Percentiles rank a stretch among this genome's conserved stretches.
phyloP scores from a whole-genome alignment of 108 stramenopile species.

The Fragilaria crotonensis region DNA sequence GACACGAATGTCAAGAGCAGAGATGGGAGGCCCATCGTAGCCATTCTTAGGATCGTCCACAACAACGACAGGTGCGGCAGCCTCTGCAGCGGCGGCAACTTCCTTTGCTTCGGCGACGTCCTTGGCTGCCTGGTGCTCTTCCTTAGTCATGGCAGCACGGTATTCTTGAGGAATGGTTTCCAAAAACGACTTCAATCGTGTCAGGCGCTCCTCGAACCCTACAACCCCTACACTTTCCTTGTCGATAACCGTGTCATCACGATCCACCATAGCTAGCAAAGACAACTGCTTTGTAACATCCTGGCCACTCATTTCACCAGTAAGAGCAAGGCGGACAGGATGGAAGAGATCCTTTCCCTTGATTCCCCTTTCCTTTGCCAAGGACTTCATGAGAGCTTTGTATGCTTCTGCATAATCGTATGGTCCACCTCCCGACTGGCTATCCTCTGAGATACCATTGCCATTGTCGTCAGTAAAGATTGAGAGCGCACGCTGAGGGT shows the following conservation, averaged over 20 bases:
- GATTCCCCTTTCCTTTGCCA: constrained; percentile 77
- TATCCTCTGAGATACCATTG: constrained; percentile 66
- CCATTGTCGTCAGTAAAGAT: constrained; percentile 72
- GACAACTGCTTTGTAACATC: constrained; percentile 93
- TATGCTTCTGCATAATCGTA: constrained; percentile 49
- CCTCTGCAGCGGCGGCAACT: constrained; percentile 3
- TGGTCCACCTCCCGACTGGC: constrained; percentile 50
- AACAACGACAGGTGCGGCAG: constrained; percentile 14
- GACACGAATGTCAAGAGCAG: constrained; percentile 86
- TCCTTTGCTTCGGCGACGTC: constrained; percentile 5
- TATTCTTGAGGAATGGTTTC: constrained; percentile 78
- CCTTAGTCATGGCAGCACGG: constrained; percentile 23
- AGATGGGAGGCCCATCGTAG: constrained; percentile 83
- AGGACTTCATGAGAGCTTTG: constrained; percentile 75
- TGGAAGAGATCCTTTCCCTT: constrained; percentile 93
- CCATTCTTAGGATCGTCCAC: constrained; percentile 52
- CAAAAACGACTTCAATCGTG: constrained; percentile 55
- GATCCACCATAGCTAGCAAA: constrained; percentile 58
- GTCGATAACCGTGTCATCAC: constrained; percentile 53
- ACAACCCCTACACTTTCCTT: constrained; percentile 50
- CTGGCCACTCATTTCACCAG: constrained; percentile 95
- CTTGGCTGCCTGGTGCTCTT: constrained; percentile 10
- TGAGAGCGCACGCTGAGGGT: constrained; percentile 37
- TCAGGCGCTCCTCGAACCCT: constrained; percentile 47
- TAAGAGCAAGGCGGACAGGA: constrained; percentile 88